phyloP scores from a whole-genome alignment of 345 rosid species.

The Arabidopsis suecica region DNA sequence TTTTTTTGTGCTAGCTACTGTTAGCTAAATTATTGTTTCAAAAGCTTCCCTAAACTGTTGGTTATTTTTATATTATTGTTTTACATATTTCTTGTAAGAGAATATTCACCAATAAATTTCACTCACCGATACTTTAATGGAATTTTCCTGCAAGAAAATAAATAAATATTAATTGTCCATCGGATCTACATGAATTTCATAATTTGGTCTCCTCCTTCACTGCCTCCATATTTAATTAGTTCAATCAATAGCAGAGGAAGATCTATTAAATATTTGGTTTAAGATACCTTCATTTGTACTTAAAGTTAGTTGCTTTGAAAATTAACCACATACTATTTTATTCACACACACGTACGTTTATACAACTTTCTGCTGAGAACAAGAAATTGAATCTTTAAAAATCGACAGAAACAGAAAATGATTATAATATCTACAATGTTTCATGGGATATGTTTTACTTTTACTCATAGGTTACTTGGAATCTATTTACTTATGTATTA shows the following conservation, averaged over 20 bases:
- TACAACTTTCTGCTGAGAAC: slow-evolving; percentile 2
- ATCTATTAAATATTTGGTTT: slow-evolving; percentile 28
- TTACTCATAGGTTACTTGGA: slow-evolving; percentile 19
- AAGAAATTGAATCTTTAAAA: slow-evolving; percentile 33
- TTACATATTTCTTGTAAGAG: background rate
- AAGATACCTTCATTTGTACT: slow-evolving; percentile 42
- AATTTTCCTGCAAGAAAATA: slow-evolving; percentile 7
- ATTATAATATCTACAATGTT: slow-evolving; percentile 29
- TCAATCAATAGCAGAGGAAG: slow-evolving; percentile 18
- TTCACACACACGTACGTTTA: slow-evolving; percentile 30
- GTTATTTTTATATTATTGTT: background rate
- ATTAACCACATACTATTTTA: slow-evolving; percentile 35
- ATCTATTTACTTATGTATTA: background rate
- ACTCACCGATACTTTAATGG: background rate
- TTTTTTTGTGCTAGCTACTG: slow-evolving; percentile 5
- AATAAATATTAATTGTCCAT: slow-evolving; percentile 5
- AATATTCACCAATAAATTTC: background rate
- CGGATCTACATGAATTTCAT: slow-evolving; percentile 34
- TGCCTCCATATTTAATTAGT: slow-evolving; percentile 23
- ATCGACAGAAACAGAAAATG: slow-evolving; percentile 16
- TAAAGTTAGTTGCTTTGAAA: slow-evolving; percentile 46
- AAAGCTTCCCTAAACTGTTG: slow-evolving; percentile 2
- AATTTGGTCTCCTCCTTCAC: slow-evolving; percentile 29
- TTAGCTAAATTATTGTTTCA: background rate
- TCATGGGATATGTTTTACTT: slow-evolving; percentile 25